phyloP scores from a whole-genome alignment of 108 stramenopile genomes.

The Cyclotella kingstonii region DNA sequence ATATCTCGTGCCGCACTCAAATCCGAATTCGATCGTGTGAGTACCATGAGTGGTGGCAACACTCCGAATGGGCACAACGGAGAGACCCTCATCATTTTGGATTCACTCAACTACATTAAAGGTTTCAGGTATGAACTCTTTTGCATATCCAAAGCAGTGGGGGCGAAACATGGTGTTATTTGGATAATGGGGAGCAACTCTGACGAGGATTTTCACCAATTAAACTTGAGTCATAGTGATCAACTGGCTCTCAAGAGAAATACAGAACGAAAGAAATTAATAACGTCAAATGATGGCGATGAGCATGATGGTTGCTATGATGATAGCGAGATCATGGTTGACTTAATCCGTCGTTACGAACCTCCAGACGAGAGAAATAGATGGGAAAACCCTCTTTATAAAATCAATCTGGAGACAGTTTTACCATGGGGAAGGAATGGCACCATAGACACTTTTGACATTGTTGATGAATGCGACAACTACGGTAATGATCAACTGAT shows the following conservation, averaged over 20 bases:
- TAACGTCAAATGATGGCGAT: not conserved
- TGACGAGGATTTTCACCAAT: constrained; percentile 2
- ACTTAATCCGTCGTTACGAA: constrained; percentile 78
- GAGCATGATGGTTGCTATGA: constrained; percentile 40
- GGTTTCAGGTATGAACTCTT: constrained; percentile 88
- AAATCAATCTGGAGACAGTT: constrained; percentile 51
- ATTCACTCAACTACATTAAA: constrained; percentile 90
- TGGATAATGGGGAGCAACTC: constrained; percentile 54
- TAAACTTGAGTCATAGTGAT: constrained; percentile 29
- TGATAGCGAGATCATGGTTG: constrained; percentile 54
- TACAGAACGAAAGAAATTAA: constrained; percentile 22
- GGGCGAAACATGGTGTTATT: constrained; percentile 73
- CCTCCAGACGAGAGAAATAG: constrained; percentile 85
- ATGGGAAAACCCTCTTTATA: constrained; percentile 86
- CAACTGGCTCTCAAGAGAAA: constrained; percentile 58
- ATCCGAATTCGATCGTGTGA: constrained; percentile 65
- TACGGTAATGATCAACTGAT: too few species aligned
- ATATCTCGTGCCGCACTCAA: constrained; percentile 76
- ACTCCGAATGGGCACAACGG: not conserved
- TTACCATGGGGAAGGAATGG: constrained; percentile 38
- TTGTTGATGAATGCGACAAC: not conserved
- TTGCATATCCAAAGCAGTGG: constrained; percentile 81
- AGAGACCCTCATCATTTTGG: constrained; percentile 72
- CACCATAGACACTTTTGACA: constrained; percentile 6
- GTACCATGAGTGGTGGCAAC: constrained; percentile 15